Conservation (phyloP, 1,284 basidiomycete genomes). For the Ustilago shanxiensis region DNA sequence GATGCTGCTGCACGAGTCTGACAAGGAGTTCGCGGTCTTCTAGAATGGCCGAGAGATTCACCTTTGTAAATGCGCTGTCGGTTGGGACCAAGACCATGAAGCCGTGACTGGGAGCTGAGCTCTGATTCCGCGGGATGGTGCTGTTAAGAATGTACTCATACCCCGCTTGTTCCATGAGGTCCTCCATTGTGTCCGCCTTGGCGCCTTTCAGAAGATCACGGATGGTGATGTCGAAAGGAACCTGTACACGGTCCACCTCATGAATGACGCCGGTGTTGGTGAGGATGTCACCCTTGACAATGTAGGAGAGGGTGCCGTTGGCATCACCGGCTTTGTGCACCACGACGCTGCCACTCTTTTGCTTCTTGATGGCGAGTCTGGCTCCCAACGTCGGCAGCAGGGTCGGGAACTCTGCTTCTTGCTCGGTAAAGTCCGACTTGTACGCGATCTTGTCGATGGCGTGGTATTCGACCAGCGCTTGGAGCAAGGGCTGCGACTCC, state of each 20-base stretch:
- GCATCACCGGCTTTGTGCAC: constrained; percentile 30
- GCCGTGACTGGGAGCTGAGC: constrained; percentile 8
- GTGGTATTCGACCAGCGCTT: constrained; percentile 87
- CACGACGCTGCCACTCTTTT: constrained; percentile 48
- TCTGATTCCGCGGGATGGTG: constrained; percentile 69
- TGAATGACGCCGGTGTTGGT: constrained; percentile 93
- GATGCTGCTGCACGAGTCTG: constrained; percentile 85
- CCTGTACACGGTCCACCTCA: constrained; percentile 83
- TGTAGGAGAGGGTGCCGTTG: constrained; percentile 27
- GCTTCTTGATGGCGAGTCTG: constrained; percentile 37
- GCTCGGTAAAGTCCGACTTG: constrained; percentile 74
- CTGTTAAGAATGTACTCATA: constrained; percentile 91
- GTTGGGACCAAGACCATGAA: constrained; percentile 81
- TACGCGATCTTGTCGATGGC: constrained; percentile 84
- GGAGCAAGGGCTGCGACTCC: constrained; percentile 79
- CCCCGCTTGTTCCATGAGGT: constrained; percentile 75
- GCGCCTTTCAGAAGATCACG: constrained; percentile 86
- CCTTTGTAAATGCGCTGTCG: constrained; percentile 89
- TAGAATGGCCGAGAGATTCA: constrained; percentile 85
- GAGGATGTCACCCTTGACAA: constrained; percentile 75
- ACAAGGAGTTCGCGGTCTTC: constrained; percentile 73
- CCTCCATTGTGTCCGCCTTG: constrained; percentile 83
- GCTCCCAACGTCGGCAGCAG: constrained; percentile 50
- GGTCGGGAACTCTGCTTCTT: constrained; percentile 61
- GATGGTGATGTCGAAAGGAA: constrained; percentile 87